Evolutionary conservation across 2,329 filamentous ascomycete species (phyloP).

Genomic region (Lasiodiplodia citricola): DNA sequence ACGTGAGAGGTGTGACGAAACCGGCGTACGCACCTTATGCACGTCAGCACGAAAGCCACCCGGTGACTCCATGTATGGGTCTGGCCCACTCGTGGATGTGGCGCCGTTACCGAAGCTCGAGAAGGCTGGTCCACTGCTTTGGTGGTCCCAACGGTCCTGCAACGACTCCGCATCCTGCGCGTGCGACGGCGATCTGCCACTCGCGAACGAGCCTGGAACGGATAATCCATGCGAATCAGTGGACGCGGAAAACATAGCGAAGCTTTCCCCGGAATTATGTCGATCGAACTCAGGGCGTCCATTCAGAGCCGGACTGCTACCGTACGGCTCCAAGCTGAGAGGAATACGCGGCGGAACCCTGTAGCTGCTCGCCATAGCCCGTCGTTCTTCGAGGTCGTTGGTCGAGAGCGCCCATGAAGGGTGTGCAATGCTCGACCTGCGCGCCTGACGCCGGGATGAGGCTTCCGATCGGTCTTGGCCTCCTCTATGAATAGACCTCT

Average conservation of each 20-base stretch:
- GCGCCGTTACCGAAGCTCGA: constrained; percentile 41
- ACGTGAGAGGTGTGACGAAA: constrained; percentile 17
- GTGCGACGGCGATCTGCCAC: constrained; percentile 36
- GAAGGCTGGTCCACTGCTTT: constrained; percentile 30
- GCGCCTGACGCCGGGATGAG: constrained; percentile 12
- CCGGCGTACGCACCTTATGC: constrained; percentile 27
- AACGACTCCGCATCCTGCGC: constrained; percentile 35
- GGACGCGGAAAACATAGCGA: constrained; percentile 68
- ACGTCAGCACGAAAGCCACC: constrained; percentile 22
- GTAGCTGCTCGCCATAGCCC: constrained; percentile 51
- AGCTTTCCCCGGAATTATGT: constrained; percentile 66
- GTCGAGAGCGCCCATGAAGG: constrained; percentile 33
- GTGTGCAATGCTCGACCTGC: constrained; percentile 14
- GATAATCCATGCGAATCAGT: constrained; percentile 61
- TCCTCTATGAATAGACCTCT: constrained; percentile 35
- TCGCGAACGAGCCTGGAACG: constrained; percentile 57
- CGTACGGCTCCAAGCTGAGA: constrained; percentile 54
- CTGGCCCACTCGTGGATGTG: constrained; percentile 22
- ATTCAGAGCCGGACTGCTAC: constrained; percentile 42
- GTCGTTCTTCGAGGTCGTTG: constrained; percentile 44
- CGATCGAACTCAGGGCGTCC: constrained; percentile 48
- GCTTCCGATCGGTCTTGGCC: constrained; percentile 24
- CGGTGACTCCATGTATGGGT: constrained; percentile 23
- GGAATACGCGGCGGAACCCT: constrained; percentile 56
- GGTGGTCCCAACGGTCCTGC: constrained; percentile 38